These are phyloP conservation scores for Colletotrichum sp. DNA, from an alignment of 2,329 filamentous ascomycete species.

Conservation along the genomic window DNA sequence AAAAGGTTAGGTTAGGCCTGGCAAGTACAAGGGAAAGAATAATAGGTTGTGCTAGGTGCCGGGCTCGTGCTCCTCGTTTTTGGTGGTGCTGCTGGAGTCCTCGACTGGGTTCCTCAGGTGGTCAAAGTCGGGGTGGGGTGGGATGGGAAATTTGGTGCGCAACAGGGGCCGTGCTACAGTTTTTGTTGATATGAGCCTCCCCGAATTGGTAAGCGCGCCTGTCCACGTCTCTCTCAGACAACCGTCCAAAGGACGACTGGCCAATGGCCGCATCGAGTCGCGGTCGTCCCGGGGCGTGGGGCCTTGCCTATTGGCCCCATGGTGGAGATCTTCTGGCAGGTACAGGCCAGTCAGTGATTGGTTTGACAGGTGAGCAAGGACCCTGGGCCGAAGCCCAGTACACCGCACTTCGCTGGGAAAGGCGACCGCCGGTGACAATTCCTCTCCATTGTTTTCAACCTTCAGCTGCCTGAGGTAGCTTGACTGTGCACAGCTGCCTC, in stretches of 20 bases:
- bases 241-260: background rate
- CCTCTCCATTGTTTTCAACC: background rate
- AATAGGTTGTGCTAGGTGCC: slow-evolving; percentile 3
- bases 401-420: slow-evolving; percentile 15
- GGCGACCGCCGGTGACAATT: slow-evolving; percentile 1
- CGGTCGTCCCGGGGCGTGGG: background rate
- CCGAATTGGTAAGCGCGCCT: slow-evolving; percentile 24
- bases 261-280: background rate
- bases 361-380: background rate
- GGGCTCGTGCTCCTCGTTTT: slow-evolving; percentile 17
- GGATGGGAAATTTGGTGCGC: slow-evolving; percentile 21
- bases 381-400: background rate
- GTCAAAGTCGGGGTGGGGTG: slow-evolving; percentile 5
- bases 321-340: slow-evolving; percentile 3
- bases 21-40: slow-evolving; percentile 17
- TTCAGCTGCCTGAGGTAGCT: background rate
- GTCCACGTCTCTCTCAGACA: slow-evolving; percentile 3
- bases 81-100: background rate
- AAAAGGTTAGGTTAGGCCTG: slow-evolving; percentile 15
- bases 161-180: slow-evolving; percentile 17
- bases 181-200: slow-evolving; percentile 23
- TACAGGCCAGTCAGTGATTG: background rate
- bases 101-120: slow-evolving; percentile 13
- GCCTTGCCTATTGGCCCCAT: slow-evolving; percentile 1
- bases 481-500: background rate